Evolutionary conservation across 768 basidiomycete species (phyloP), one percentile per base, ranked within the genome.

Genomic region (Boletus vinaceobasis): DNA sequence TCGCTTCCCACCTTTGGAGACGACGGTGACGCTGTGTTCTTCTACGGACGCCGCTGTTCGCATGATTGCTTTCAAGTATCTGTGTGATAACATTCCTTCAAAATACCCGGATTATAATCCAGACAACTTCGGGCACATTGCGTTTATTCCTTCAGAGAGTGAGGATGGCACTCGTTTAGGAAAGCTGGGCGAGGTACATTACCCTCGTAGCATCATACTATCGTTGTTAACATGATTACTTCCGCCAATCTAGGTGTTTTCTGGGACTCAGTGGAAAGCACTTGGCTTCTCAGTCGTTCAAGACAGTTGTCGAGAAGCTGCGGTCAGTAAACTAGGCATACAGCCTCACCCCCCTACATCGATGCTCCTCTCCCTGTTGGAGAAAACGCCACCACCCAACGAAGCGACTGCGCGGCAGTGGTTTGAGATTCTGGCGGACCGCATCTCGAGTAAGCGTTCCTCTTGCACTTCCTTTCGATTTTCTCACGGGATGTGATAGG

Each of bases 211-310:
- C 29, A 6, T 43, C 9, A 21, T n/a, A 29, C 21, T 31, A 13
- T 39, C 17, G 19, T 40, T 8, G 15, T 31, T 38, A 13, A 55
- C 17, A n/a, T 15, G 9, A 6, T n/a, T 21, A 14, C 15, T n/a
- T 52, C 5, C 9, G 1, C 23, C 7, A 32, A 31, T 47, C 13
- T 55, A 94, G 86, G 89, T 93, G 0, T 93, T 85, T 64, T 79
- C 82, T 7, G 79, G 81, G 50, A 66, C 77, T 1, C 81, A 85
- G 27, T 93, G 88, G 79, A 79, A 84, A 1, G 68, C 75, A 0
- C 75, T 98, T n/a, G 92, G 93, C 2, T 95, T 95, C 67, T 68
- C 81, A 8, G 77, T 89, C 2, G 76, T 90, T 1, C 79, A 86
- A 45, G 78, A 81, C 7, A 70, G 61, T 26, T 70, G 83, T 55